Evolutionary conservation across 1,284 basidiomycete genomes (phyloP).

Genomic region (Cystobasidium slooffiae): DNA sequence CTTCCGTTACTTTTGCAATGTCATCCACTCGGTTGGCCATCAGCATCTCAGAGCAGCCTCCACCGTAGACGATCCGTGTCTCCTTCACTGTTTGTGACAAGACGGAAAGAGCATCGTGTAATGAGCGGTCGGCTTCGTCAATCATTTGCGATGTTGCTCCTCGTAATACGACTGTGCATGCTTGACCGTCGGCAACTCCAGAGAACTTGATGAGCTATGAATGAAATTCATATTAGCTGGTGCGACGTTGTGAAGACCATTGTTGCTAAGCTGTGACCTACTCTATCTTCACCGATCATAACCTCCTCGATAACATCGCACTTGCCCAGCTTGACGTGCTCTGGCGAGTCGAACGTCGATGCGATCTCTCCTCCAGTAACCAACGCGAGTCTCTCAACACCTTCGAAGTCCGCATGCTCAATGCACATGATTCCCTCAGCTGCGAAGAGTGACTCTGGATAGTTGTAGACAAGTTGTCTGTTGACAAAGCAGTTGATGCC

Average conservation of each 20-base stretch:
- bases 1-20: conserved; percentile 78
- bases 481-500: conserved; percentile 99
- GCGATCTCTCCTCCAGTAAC: conserved; percentile 99
- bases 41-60: conserved; percentile 96
- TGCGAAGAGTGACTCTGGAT: conserved; percentile 90
- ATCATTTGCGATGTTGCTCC: conserved; percentile 99
- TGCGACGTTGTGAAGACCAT: not conserved
- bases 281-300: conserved; percentile 99
- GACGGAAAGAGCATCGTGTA: conserved; percentile 96
- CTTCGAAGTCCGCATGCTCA: conserved; percentile 99
- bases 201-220: conserved; percentile 95
- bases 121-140: conserved; percentile 95
- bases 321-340: conserved; percentile 87
- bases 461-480: conserved; percentile 99
- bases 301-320: conserved; percentile 98
- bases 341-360: conserved; percentile 91
- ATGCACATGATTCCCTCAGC: conserved; percentile 95
- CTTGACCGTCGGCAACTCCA: conserved; percentile 94
- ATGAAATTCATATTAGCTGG: conserved; percentile 20
- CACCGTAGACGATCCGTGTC: conserved; percentile 89
- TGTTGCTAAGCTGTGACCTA: conserved; percentile 55
- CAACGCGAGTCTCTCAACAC: conserved; percentile 91
- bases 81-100: conserved; percentile 98
- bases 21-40: conserved; percentile 96
- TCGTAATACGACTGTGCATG: conserved; percentile 97